These are phyloP conservation scores for Withania somnifera DNA, from an alignment of 305 asterid genomes.

Conservation along the genomic window DNA sequence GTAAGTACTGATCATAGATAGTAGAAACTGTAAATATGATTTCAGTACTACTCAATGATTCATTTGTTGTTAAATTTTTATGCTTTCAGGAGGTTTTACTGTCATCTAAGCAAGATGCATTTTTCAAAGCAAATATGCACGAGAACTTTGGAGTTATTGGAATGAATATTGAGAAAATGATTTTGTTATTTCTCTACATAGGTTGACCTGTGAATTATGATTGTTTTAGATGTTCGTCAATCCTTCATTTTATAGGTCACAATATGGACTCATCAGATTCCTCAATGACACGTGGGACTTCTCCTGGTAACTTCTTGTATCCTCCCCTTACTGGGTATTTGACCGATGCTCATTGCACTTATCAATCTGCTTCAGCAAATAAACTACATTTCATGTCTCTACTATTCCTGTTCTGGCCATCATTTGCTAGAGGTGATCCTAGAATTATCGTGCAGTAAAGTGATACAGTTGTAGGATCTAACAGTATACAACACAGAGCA, in stretches of 20 bases:
- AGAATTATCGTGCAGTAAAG: slow-evolving; percentile 30
- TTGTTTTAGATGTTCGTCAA: slow-evolving; percentile 9
- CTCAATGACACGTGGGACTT: slow-evolving; percentile 71
- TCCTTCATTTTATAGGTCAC: slow-evolving; percentile 49
- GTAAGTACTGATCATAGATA: too few species aligned
- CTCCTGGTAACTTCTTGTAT: slow-evolving; percentile 71
- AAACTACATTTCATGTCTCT: slow-evolving; percentile 62
- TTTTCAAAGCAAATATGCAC: slow-evolving; percentile 85
- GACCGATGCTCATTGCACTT: slow-evolving; percentile 57
- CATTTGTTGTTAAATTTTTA: slow-evolving; percentile 10
- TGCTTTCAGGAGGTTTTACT: slow-evolving; percentile 80
- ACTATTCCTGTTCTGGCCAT: slow-evolving; percentile 67
- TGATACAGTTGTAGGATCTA: slow-evolving; percentile 31
- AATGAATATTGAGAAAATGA: slow-evolving; percentile 85
- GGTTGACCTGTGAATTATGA: too few species aligned
- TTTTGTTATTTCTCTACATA: too few species aligned
- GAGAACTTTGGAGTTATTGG: slow-evolving; percentile 98
- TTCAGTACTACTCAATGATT: too few species aligned
- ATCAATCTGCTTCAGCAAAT: slow-evolving; percentile 47
- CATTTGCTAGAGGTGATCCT: slow-evolving; percentile 45
- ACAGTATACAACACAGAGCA: slow-evolving; percentile 39
- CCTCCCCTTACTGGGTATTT: slow-evolving; percentile 85
- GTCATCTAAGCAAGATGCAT: slow-evolving; percentile 93
- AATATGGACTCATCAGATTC: slow-evolving; percentile 91
- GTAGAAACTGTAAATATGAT: too few species aligned